Evolutionary conservation across 495 filamentous ascomycete genomes (phyloP), one percentile per base, ranked within the genome.

Genomic region (Tetracladium setigerum): DNA sequence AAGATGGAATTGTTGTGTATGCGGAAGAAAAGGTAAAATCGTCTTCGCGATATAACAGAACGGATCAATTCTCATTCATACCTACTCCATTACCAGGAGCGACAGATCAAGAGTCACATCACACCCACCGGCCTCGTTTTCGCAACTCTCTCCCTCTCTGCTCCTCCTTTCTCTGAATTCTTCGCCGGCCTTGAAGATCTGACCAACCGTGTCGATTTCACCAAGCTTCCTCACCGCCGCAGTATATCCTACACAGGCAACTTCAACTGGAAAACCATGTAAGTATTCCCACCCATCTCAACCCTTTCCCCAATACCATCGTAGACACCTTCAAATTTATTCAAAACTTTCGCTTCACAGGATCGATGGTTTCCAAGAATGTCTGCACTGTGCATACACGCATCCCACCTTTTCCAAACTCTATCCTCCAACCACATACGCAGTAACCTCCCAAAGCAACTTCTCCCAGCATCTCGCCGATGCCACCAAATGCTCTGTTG

Each of bases 201-300:
- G 11, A 62, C 77, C 0, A 61, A 60, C 6, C 69, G 58, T 41
- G 76, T 81, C 4, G 74, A 81, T 45, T 81, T 81, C 53, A 77
- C 75, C 17, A 68, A 68, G 38, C 61, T 77, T 4, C 76, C 77
- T 6, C 67, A 79, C 49, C 67, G 73, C 12, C 70, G 70, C 16
- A 78, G 74, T 46, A 76, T 79, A 52, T 65, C 64, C 27, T 81
- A 81, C 38, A 68, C 75, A 47, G 77, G 77, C 0, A 63, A 65
- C 0, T 81, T 81, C 60, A 81, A 81, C 57, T 81, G 76, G 77
- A 81, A 81, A 53, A 79, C 77, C 0, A 81, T 81, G 77, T 75
- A 64, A 49, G 44, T 30, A 15, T 17, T 39, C 24, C 35, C 10
- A 34, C 15, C 12, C 7, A 31, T 13, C n/a, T 2, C 15, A 32